phyloP scores from a whole-genome alignment of 345 rosid species.

The Viola odorata region DNA sequence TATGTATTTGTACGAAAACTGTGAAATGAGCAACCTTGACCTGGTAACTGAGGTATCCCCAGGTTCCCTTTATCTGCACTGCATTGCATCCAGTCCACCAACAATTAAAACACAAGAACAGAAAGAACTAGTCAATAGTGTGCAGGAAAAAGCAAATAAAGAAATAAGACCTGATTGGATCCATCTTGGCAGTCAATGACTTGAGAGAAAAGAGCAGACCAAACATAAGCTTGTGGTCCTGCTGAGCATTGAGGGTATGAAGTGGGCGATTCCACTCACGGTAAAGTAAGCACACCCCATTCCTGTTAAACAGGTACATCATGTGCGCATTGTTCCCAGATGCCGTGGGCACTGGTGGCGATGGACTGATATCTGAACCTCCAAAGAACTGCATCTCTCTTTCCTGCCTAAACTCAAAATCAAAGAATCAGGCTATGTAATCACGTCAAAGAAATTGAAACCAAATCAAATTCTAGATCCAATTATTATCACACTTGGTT shows the following conservation, averaged over 20 bases:
- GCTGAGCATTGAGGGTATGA: constrained; percentile 73
- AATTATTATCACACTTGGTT: no score
- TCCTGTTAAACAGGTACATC: constrained; percentile 78
- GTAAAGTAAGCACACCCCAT: constrained; percentile 86
- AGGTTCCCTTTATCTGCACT: constrained; percentile 74
- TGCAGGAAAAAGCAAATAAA: background rate
- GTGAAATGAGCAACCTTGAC: constrained; percentile 94
- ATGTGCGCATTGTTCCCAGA: constrained; percentile 82
- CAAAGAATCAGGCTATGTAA: no score
- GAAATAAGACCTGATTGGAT: constrained; percentile 56
- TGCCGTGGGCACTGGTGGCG: constrained; percentile 67
- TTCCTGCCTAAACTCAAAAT: background rate
- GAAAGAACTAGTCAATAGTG: background rate
- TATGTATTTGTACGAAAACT: constrained; percentile 89
- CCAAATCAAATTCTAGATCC: no score
- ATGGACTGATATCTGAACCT: constrained; percentile 82
- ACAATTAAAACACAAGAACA: background rate
- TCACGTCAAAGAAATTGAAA: no score
- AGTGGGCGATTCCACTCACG: constrained; percentile 90
- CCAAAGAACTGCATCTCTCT: constrained; percentile 87
- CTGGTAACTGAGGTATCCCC: constrained; percentile 86
- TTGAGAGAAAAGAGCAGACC: constrained; percentile 98
- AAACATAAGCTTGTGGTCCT: constrained; percentile 94
- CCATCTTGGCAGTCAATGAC: constrained; percentile 92
- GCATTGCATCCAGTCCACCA: background rate